Conservation (phyloP, 345 rosid species). For the Eucalyptus melliodora region DNA sequence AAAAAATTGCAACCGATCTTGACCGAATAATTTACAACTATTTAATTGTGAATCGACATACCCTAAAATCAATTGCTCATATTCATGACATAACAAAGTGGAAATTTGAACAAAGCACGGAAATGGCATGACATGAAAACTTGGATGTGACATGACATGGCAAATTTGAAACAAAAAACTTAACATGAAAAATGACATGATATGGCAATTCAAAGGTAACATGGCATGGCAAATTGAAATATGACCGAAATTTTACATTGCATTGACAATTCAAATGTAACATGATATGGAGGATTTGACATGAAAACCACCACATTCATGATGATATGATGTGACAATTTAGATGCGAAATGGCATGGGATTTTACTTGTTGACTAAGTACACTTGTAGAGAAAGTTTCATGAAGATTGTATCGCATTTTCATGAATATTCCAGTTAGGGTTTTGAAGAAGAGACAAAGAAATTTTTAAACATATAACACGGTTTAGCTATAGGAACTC, state of each 20-base stretch:
- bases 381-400: neutral
- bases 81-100: neutral
- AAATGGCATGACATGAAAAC: no score
- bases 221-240: neutral
- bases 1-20: neutral
- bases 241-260: no score
- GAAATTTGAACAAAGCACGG: no score
- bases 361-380: neutral
- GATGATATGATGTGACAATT: neutral
- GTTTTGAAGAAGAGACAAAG: neutral
- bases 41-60: neutral
- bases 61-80: accelerated
- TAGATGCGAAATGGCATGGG: no score
- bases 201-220: neutral
- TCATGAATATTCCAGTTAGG: neutral
- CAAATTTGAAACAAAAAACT: no score
- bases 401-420: neutral
- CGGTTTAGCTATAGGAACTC: no score
- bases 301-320: no score
- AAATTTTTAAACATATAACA: neutral
- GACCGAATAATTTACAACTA: neutral
- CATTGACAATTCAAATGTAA: no score
- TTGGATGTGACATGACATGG: neutral
- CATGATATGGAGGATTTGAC: no score
- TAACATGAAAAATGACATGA: neutral